A percentile compares a stretch with the other conserved stretches of the same genome.
phyloP scores from a whole-genome alignment of 1,139 yeast genomes.

The Candida pseudocylindracea region DNA sequence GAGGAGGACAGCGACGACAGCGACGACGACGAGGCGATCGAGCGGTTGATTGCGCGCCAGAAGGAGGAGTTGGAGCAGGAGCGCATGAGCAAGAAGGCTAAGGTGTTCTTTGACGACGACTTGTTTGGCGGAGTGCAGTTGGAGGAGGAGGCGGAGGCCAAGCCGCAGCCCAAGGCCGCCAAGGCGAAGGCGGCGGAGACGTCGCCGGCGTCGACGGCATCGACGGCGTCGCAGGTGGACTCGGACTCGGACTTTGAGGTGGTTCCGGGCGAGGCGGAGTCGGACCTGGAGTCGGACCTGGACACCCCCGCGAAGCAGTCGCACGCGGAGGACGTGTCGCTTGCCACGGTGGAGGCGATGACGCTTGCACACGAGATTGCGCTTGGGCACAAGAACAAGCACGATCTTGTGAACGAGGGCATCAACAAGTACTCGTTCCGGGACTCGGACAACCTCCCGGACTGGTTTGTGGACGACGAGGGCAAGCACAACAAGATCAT shows the following conservation, averaged over 20 bases:
- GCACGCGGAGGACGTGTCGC: neutral
- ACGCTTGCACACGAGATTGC: constrained; percentile 94
- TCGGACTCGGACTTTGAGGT: constrained; percentile 6
- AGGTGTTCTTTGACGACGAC: constrained; percentile 39
- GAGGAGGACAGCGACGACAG: constrained; percentile 14
- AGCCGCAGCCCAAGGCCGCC: constrained; percentile 3
- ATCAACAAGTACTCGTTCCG: constrained; percentile 82
- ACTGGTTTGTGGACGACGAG: constrained; percentile 92
- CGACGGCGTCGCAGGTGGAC: constrained; percentile 4
- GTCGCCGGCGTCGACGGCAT: constrained; percentile 1
- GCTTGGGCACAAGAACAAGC: constrained; percentile 61
- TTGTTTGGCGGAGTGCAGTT: neutral
- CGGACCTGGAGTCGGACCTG: constrained; percentile 5
- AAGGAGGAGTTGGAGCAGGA: constrained; percentile 23
- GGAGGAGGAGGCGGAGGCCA: neutral
- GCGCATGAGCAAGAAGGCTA: constrained; percentile 41
- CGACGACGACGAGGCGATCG: constrained; percentile 11
- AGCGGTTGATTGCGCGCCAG: constrained; percentile 26
- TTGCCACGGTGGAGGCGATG: constrained; percentile 77
- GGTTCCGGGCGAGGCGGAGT: constrained; percentile 5
- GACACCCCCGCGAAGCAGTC: constrained; percentile 15
- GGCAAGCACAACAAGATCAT: constrained; percentile 62
- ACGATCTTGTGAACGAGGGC: constrained; percentile 77
- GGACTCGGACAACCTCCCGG: constrained; percentile 78
- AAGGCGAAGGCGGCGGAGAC: too few relatives aligned